A percentile compares a stretch with the other conserved stretches of the same genome.
Evolutionary conservation across 768 basidiomycete genomes (phyloP).

Genomic region (Boletus barrowsii): DNA sequence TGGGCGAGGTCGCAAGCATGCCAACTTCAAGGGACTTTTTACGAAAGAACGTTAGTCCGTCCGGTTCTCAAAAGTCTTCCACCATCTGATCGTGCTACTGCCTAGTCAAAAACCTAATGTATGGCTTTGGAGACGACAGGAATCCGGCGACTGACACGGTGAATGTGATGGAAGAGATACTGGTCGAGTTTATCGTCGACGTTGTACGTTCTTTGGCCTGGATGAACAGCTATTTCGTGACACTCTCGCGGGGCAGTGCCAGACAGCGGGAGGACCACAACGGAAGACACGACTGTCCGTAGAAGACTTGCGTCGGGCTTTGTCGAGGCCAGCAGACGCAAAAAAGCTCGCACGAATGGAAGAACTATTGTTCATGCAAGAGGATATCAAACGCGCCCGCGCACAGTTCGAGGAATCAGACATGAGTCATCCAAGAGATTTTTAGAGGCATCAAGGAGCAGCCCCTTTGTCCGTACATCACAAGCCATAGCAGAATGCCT

Average conservation of each 20-base stretch:
- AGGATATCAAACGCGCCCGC: slow-evolving; percentile 86
- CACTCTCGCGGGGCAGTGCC: slow-evolving; percentile 49
- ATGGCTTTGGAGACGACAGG: slow-evolving; percentile 90
- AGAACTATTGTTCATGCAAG: slow-evolving; percentile 89
- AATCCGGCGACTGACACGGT: slow-evolving; percentile 87
- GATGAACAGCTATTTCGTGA: slow-evolving; percentile 1
- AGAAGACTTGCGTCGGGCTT: slow-evolving; percentile 77
- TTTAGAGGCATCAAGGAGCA: slow-evolving; percentile 26
- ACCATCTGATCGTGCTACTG: slow-evolving; percentile 10
- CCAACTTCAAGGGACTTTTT: slow-evolving; percentile 72
- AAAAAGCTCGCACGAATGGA: slow-evolving; percentile 93
- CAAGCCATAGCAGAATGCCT: not conserved
- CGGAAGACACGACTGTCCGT: slow-evolving; percentile 76
- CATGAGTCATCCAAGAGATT: slow-evolving; percentile 45
- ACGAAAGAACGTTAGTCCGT: slow-evolving; percentile 69
- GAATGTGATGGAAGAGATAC: slow-evolving; percentile 89
- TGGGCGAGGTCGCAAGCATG: slow-evolving; percentile 58
- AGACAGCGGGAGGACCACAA: slow-evolving; percentile 65
- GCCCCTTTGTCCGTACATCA: not conserved
- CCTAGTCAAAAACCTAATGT: slow-evolving; percentile 82
- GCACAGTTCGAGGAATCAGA: slow-evolving; percentile 69
- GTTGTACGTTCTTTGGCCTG: slow-evolving; percentile 54
- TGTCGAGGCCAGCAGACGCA: slow-evolving; percentile 83
- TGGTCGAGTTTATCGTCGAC: slow-evolving; percentile 88
- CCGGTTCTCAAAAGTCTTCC: not conserved